Evolutionary conservation across 495 filamentous ascomycete genomes (phyloP).

Genomic region (Trichoderma virens): DNA sequence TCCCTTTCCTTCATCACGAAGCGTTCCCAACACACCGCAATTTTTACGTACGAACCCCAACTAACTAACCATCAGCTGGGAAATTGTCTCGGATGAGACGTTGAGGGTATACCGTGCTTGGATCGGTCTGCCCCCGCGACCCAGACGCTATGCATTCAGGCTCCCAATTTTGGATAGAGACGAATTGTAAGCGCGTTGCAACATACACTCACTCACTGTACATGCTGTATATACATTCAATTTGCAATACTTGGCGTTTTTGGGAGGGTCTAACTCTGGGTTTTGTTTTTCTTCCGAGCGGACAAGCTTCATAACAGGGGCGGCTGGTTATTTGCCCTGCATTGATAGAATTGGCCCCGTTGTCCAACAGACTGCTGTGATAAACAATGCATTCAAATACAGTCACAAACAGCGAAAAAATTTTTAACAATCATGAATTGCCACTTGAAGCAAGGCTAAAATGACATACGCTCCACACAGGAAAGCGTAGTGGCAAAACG

Average conservation of each 20-base stretch:
- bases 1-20: neutral
- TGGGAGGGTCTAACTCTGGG: neutral
- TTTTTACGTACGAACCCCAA: no score
- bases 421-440: neutral
- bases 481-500: no score
- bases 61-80: conserved; percentile 36
- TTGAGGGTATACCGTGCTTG: conserved; percentile 64
- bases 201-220: neutral
- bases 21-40: no score
- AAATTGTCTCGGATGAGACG: conserved; percentile 53
- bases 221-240: neutral
- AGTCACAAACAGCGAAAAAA: neutral
- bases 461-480: no score
- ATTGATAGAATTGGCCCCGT: neutral
- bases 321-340: neutral
- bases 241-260: neutral
- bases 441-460: no score
- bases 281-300: neutral
- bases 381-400: neutral
- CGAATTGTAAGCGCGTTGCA: conserved; percentile 28
- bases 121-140: conserved; percentile 67
- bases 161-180: conserved; percentile 40
- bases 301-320: neutral
- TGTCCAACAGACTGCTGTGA: neutral
- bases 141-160: conserved; percentile 58